Percentiles rank a stretch among this genome's conserved stretches.
Conservation (phyloP, 2,329 filamentous ascomycete species). For the Ascochyta fabae region DNA sequence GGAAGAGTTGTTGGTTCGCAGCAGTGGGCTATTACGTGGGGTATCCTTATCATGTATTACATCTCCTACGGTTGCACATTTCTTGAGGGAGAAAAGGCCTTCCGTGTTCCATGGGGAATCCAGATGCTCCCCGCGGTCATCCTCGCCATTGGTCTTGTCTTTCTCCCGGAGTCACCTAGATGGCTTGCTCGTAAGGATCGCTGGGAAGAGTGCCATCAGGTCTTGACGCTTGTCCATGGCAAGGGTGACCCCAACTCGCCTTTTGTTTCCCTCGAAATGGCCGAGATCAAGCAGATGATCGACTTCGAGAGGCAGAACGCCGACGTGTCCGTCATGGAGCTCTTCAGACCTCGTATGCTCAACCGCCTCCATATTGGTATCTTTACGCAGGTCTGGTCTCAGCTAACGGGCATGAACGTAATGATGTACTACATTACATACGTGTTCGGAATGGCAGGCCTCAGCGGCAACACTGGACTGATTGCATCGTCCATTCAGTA, state of each 20-base stretch:
- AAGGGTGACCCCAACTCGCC: slow-evolving; percentile 68
- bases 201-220: slow-evolving; percentile 53
- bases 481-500: slow-evolving; percentile 74
- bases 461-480: slow-evolving; percentile 65
- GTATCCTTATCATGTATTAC: slow-evolving; percentile 50
- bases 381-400: slow-evolving; percentile 77
- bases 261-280: slow-evolving; percentile 71
- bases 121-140: slow-evolving; percentile 48
- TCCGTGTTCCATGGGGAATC: slow-evolving; percentile 48
- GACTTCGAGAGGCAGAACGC: slow-evolving; percentile 75
- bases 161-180: slow-evolving; percentile 55
- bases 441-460: slow-evolving; percentile 74
- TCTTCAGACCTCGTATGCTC: slow-evolving; percentile 76
- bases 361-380: slow-evolving; percentile 74
- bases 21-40: slow-evolving; percentile 77
- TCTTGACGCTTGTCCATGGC: slow-evolving; percentile 53
- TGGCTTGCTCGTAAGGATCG: slow-evolving; percentile 55
- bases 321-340: slow-evolving; percentile 73
- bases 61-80: slow-evolving; percentile 48
- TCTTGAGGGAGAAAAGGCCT: slow-evolving; percentile 40
- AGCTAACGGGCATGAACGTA: slow-evolving; percentile 78
- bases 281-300: slow-evolving; percentile 75
- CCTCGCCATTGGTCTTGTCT: slow-evolving; percentile 57
- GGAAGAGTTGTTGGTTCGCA: slow-evolving; percentile 74
- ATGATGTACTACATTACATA: slow-evolving; percentile 65